Evolutionary conservation across 2,329 filamentous ascomycete species (phyloP).

Genomic region (Celoporthe dispersa): DNA sequence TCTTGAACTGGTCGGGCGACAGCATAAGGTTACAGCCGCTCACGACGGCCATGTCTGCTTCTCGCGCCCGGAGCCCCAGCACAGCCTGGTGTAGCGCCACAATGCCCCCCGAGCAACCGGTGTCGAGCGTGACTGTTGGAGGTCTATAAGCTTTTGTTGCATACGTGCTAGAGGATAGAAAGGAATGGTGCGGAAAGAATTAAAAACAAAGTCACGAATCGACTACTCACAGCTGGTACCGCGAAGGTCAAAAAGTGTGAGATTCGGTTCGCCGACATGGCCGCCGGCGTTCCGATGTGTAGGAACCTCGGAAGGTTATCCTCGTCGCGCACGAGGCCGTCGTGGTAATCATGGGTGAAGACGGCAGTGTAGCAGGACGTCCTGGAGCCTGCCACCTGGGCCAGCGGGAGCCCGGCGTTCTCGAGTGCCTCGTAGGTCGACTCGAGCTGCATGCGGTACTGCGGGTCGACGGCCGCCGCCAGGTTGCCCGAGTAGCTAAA

Average conservation of each 20-base stretch:
- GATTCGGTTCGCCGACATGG: constrained; percentile 31
- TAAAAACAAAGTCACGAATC: too few relatives aligned
- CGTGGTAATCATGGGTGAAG: constrained; percentile 39
- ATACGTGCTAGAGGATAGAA: too few relatives aligned
- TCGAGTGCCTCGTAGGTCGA: constrained; percentile 17
- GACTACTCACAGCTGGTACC: constrained; percentile 40
- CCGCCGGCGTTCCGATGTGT: constrained; percentile 40
- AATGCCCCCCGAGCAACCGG: constrained; percentile 49
- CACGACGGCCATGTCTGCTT: constrained; percentile 31
- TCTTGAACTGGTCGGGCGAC: constrained; percentile 29
- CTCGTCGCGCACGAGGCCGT: constrained; percentile 34
- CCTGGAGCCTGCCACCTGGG: constrained; percentile 37
- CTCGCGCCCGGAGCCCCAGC: neutral
- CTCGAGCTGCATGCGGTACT: constrained; percentile 13
- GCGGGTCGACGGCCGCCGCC: neutral
- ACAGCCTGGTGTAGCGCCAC: constrained; percentile 35
- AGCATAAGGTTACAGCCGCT: constrained; percentile 34
- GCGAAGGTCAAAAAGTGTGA: constrained; percentile 46
- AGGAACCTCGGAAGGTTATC: constrained; percentile 19
- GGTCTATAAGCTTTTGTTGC: too few relatives aligned
- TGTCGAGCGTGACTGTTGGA: constrained; percentile 46
- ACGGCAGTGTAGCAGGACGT: constrained; percentile 41
- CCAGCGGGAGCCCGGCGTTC: constrained; percentile 22
- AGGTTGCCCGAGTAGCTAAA: constrained; percentile 8
- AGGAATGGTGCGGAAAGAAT: too few relatives aligned